Evolutionary conservation across 345 rosid species (phyloP), one percentile per base, ranked within the genome.

Genomic region (Alliaria petiolata): DNA sequence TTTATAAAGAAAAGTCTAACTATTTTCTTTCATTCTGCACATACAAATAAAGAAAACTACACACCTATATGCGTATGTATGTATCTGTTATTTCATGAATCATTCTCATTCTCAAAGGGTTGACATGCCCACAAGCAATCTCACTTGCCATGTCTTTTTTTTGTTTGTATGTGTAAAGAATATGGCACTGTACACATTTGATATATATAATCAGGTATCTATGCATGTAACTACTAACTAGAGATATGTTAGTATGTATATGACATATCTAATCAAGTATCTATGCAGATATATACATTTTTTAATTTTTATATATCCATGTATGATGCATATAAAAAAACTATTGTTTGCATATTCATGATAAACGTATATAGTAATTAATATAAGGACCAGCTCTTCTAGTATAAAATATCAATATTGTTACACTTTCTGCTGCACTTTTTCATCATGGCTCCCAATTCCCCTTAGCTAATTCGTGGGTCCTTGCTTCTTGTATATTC

Each of bases 51-150:
- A 49, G 31, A 33, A n/a, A 8, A 1, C 3, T 22, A 22, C 25
- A 39, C 13, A 39, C 13, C 50, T 14, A 54, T 16, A 25, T 64
- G 30, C 43, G 42, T 35, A 47, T 56, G 5, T 33, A 67, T 51
- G 20, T 22, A 43, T 67, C 7, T 59, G 59, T 22, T 59, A 67
- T 38, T 57, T 13, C 58, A 49, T 66, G 22, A 59, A 59, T 50
- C 39, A 51, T 74, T 67, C 67, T 58, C 40, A 22, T 51, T 49
- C 45, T 60, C 54, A 40, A 42, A 74, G 47, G 30, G 16, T 67
- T 67, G 74, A 26, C 69, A 67, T 75, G 68, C 42, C 78, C 73
- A 74, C 69, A 60, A 67, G 63, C 68, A 60, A 40, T 33, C 54
- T 67, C 78, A 74, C 72, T 67, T 74, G 68, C 62, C 56, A 67